phyloP scores from a whole-genome alignment of 805 yeast genomes.

The Metschnikowia shivogae region DNA sequence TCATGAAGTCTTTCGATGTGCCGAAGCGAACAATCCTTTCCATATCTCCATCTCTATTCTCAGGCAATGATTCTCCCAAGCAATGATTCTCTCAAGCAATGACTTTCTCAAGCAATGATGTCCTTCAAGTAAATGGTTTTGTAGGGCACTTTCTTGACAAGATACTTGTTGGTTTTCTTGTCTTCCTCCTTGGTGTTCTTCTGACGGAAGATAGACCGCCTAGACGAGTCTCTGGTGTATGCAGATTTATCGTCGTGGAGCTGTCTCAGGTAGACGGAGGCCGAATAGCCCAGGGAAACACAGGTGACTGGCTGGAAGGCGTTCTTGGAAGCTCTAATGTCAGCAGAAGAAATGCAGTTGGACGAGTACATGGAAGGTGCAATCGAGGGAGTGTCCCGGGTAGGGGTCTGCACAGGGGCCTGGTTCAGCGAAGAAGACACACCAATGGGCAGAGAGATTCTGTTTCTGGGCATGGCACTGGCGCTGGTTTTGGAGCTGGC shows the following conservation, averaged over 20 bases:
- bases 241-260: constrained; percentile 3
- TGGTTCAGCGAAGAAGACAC: constrained; percentile 2
- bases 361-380: constrained; percentile 7
- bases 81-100: constrained; percentile 10
- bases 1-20: constrained; percentile 7
- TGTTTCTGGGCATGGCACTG: constrained; percentile 1
- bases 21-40: constrained; percentile 9
- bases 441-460: constrained; percentile 10
- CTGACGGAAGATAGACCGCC: background rate
- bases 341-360: constrained; percentile 14
- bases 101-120: constrained; percentile 10
- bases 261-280: constrained; percentile 10
- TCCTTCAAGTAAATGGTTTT: constrained; percentile 17
- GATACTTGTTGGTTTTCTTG: constrained; percentile 23
- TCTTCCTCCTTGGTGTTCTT: constrained; percentile 5
- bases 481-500: background rate
- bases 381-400: constrained; percentile 4
- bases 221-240: background rate
- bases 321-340: constrained; percentile 8
- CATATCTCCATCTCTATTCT: background rate
- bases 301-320: background rate
- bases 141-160: constrained; percentile 24
- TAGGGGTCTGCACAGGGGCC: background rate
- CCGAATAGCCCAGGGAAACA: constrained; percentile 8
- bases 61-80: constrained; percentile 8